Conservation (phyloP, 352 stramenopile species). For the Globisporangium uncinulatum region DNA sequence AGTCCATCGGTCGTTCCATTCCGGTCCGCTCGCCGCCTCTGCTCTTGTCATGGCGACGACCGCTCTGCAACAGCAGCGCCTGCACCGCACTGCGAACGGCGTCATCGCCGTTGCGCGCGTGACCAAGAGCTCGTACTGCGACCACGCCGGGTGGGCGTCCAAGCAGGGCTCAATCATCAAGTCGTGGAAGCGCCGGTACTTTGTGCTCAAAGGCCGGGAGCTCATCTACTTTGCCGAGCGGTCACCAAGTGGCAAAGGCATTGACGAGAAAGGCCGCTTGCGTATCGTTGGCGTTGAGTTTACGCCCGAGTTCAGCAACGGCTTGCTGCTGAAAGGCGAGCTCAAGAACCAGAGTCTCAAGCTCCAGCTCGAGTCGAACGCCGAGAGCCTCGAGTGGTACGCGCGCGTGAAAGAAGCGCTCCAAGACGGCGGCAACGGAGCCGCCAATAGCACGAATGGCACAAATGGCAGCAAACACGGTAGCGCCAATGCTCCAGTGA, state of each 20-base stretch:
- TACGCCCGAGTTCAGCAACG: slow-evolving; percentile 59
- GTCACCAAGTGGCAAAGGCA: slow-evolving; percentile 61
- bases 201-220: slow-evolving; percentile 70
- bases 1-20: too few relatives aligned
- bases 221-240: slow-evolving; percentile 75
- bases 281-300: slow-evolving; percentile 57
- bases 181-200: slow-evolving; percentile 81
- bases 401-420: slow-evolving; percentile 40
- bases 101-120: slow-evolving; percentile 43
- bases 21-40: not conserved
- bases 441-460: slow-evolving; percentile 2
- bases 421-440: slow-evolving; percentile 11
- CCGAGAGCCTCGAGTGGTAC: slow-evolving; percentile 59
- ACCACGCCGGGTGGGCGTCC: slow-evolving; percentile 68
- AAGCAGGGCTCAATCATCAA: slow-evolving; percentile 83
- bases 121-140: slow-evolving; percentile 58
- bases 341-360: slow-evolving; percentile 72
- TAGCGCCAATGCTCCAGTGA: slow-evolving; percentile 13
- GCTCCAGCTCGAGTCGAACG: slow-evolving; percentile 62
- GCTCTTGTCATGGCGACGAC: slow-evolving; percentile 26
- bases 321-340: slow-evolving; percentile 48
- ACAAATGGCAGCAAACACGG: not conserved
- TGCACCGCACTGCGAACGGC: slow-evolving; percentile 26
- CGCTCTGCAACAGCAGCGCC: slow-evolving; percentile 2
- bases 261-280: slow-evolving; percentile 72